phyloP scores from a whole-genome alignment of 306 rosid genomes.

The Inga laurina region DNA sequence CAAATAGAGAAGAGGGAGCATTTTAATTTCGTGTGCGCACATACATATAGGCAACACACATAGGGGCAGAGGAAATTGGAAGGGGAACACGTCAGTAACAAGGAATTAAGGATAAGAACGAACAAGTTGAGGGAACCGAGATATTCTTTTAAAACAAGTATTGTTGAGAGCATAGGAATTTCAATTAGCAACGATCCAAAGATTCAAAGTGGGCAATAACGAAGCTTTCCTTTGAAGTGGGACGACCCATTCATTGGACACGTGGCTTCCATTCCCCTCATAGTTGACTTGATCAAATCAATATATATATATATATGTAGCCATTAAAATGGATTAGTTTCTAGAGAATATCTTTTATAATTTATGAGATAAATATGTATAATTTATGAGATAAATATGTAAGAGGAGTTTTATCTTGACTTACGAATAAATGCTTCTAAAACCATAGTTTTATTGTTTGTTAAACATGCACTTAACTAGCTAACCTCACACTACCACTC shows the following conservation, averaged over 20 bases:
- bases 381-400: too few species aligned
- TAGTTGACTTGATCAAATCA: conserved; percentile 21
- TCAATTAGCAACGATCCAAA: background rate
- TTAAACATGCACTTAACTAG: too few species aligned
- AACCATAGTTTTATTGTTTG: too few species aligned
- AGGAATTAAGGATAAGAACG: background rate
- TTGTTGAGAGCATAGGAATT: background rate
- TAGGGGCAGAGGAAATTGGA: background rate
- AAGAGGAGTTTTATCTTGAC: too few species aligned
- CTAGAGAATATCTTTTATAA: too few species aligned
- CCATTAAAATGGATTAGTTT: background rate
- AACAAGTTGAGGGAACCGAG: background rate
- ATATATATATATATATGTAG: background rate
- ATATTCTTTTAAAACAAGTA: background rate
- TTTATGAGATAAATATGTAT: too few species aligned
- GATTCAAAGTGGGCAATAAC: background rate
- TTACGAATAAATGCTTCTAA: too few species aligned
- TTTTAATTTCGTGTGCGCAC: too few species aligned
- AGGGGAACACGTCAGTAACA: background rate
- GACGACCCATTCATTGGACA: conserved; percentile 27
- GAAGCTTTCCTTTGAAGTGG: conserved; percentile 34
- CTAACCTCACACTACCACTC: background rate
- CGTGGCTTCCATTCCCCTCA: conserved; percentile 38
- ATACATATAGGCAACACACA: too few species aligned
- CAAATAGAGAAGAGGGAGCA: too few species aligned